Percentiles rank a stretch among this genome's conserved stretches.
phyloP scores from a whole-genome alignment of 331 rosid species.

The Malus hybrid region DNA sequence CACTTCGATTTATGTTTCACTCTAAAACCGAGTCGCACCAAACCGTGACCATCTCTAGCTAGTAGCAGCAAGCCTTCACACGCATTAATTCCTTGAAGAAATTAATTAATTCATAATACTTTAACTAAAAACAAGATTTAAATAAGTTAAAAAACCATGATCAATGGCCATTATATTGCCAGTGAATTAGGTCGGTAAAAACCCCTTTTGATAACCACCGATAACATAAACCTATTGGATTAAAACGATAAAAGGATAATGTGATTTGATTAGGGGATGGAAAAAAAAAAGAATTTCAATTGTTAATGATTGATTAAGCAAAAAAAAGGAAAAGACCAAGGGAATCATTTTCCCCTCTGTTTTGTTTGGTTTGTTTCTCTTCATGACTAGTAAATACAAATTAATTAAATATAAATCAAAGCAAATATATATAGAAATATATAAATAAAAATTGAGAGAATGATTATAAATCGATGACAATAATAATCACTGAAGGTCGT shows the following conservation, averaged over 20 bases:
- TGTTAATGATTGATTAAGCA: conserved; percentile 1
- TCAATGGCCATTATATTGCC: not conserved
- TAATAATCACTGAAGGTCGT: conserved; percentile 41
- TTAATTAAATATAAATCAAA: not conserved
- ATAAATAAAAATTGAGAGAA: conserved; percentile 9
- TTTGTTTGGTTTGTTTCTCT: conserved; percentile 22
- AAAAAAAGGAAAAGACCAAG: not conserved
- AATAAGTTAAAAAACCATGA: not conserved
- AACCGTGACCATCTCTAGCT: no score
- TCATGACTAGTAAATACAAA: conserved; percentile 22
- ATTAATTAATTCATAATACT: not conserved
- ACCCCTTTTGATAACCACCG: conserved; percentile 36
- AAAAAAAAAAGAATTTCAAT: not conserved
- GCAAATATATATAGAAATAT: not conserved
- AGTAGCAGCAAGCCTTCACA: no score
- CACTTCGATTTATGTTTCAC: no score
- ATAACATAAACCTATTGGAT: conserved; percentile 42
- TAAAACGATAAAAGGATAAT: conserved; percentile 16
- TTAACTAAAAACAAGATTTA: not conserved
- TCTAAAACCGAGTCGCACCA: no score
- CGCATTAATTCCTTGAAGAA: not conserved
- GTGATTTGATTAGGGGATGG: not conserved
- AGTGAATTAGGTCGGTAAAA: conserved; percentile 12
- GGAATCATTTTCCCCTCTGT: conserved; percentile 27
- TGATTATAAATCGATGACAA: conserved; percentile 53